Conservation (phyloP, 257 asterid genomes). For the Solanum stenotomum region DNA sequence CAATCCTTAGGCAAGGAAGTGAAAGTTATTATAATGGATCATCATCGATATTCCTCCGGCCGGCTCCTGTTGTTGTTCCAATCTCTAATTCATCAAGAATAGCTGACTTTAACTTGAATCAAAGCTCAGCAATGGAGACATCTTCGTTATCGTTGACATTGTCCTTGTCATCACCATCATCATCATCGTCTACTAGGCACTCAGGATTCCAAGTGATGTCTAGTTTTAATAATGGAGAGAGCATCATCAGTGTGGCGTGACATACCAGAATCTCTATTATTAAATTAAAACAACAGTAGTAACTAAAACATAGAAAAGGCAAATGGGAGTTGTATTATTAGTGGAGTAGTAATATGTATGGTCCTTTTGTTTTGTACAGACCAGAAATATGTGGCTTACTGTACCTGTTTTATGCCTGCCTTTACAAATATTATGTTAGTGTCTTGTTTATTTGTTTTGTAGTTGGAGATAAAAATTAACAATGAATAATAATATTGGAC, state of each 20-base stretch:
- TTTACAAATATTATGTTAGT: neutral
- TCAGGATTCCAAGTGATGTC: conserved; percentile 3
- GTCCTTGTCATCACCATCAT: neutral
- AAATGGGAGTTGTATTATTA: neutral
- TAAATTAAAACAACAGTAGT: neutral
- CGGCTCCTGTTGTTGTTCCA: neutral
- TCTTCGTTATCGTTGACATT: conserved; percentile 5
- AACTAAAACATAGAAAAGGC: neutral
- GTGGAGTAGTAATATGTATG: neutral
- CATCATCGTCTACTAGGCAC: neutral
- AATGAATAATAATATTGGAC: no score
- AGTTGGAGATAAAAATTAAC: neutral
- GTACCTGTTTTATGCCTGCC: neutral
- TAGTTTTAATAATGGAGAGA: conserved; percentile 7
- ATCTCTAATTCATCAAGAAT: neutral
- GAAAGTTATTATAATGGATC: neutral
- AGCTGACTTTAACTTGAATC: neutral
- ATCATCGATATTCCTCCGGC: neutral
- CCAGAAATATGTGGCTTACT: neutral
- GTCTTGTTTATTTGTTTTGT: neutral
- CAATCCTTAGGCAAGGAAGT: neutral
- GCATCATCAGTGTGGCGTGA: conserved; percentile 6
- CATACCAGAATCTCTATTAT: neutral
- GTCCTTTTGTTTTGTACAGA: conserved; percentile 1
- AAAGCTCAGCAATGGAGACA: neutral